Conservation (phyloP, 306 rosid genomes). For the Pyrus bretschneideri region DNA sequence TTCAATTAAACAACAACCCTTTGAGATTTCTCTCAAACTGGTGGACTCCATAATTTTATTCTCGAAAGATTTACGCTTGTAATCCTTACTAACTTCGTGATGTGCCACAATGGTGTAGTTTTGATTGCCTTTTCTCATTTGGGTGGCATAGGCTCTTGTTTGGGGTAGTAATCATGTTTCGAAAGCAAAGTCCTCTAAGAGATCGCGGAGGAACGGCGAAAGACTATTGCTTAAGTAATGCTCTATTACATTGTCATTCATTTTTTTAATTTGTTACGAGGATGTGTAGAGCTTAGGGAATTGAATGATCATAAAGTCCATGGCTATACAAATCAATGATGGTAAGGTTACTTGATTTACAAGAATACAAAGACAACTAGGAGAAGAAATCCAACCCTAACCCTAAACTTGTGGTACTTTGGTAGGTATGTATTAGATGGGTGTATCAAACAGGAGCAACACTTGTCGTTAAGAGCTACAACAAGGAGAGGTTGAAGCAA, state of each 20-base stretch:
- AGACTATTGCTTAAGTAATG: slow-evolving; percentile 31
- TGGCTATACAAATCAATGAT: no score
- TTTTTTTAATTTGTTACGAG: no score
- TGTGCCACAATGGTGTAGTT: slow-evolving; percentile 8
- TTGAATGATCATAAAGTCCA: no score
- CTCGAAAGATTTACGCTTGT: no score
- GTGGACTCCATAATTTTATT: no score
- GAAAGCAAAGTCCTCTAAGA: slow-evolving; percentile 38
- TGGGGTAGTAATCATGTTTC: slow-evolving; percentile 41
- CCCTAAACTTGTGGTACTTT: not conserved
- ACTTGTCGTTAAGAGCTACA: slow-evolving; percentile 38
- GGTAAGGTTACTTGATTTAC: not conserved
- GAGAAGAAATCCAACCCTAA: no score
- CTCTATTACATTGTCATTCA: not conserved
- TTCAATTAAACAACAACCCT: no score
- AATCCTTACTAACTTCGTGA: no score
- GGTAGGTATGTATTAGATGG: slow-evolving; percentile 39
- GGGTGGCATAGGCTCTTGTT: slow-evolving; percentile 40
- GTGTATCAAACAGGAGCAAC: slow-evolving; percentile 36
- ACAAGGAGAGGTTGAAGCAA: slow-evolving; percentile 39
- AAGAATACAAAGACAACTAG: not conserved
- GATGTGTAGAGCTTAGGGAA: no score
- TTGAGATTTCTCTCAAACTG: no score
- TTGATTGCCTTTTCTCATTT: slow-evolving; percentile 52
- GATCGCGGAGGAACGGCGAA: slow-evolving; percentile 35